Evolutionary conservation across 202 grass and related monocot species (phyloP), one percentile per base, ranked within the genome.

Genomic region (Carex arenaria): DNA sequence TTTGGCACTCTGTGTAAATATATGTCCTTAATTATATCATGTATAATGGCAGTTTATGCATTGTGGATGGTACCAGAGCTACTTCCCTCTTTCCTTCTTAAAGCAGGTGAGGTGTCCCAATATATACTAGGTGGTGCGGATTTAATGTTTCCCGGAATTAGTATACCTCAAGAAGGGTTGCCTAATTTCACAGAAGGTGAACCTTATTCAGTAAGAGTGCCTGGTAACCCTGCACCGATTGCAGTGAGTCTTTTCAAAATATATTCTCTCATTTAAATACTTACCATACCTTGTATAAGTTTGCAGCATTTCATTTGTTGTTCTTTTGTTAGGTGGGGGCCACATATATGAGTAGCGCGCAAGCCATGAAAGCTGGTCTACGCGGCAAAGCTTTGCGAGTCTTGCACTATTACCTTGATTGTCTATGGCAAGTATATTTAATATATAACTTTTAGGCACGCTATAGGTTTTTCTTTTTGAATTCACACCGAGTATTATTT

Each of bases 81-180:
- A 30, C 87, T 98, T 82, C 92, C 95, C 72, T 86, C 92, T 79
- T 98, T 98, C 88, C 89, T 87, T 10, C 95, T 98, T n/a, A 98
- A 95, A 87, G 92, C 88, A 72, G 92, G 92, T 81, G 92, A 95
- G 72, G 92, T 98, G 64, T 98, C 95, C 64, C 89, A 83, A 26
- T 93, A 79, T 51, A 60, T 98, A 74, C 86, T 98, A 84, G 85
- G 89, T 82, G 95, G 95, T 34, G 95, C 92, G 38, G 95, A 98
- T 95, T 92, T 98, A 71, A 95, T 98, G 95, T 95, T 98, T 87
- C 95, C 95, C 82, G 92, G 95, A 87, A 89, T 98, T 72, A 89
- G 80, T 31, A 67, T 95, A 89, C 86, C 87, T 57, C 83, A 85
- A 89, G 95, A 98, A 77, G 95, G 95, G 52, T 79, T 95, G 65